Conservation (phyloP, 345 rosid genomes). For the Anacardium occidentale region DNA sequence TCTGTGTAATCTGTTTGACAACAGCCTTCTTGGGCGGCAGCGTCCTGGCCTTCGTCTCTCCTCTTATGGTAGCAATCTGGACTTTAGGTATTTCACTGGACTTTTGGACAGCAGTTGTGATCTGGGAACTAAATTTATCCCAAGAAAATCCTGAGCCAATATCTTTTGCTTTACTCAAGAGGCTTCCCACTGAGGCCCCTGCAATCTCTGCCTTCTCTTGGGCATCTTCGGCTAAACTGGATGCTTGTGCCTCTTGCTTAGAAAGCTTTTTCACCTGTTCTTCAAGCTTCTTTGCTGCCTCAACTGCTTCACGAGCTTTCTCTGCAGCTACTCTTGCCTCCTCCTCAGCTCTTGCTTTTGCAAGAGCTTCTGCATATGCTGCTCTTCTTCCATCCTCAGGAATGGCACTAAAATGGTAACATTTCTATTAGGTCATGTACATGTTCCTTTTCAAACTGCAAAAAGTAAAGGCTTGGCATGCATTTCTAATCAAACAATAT, state of each 20-base stretch:
- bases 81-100: slow-evolving; percentile 41
- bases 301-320: slow-evolving; percentile 58
- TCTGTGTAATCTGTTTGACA: slow-evolving; percentile 37
- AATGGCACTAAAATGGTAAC: slow-evolving; percentile 46
- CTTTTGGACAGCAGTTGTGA: slow-evolving; percentile 50
- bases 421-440: slow-evolving; percentile 1
- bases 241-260: slow-evolving; percentile 49
- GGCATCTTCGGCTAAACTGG: slow-evolving; percentile 59
- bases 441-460: not conserved
- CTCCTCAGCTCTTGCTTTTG: slow-evolving; percentile 66
- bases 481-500: not conserved
- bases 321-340: slow-evolving; percentile 55
- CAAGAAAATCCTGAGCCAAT: slow-evolving; percentile 63
- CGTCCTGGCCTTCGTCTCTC: slow-evolving; percentile 77
- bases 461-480: not conserved
- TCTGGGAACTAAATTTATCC: slow-evolving; percentile 67
- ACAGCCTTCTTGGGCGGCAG: slow-evolving; percentile 61
- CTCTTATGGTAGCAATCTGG: slow-evolving; percentile 83
- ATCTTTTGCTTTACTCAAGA: slow-evolving; percentile 66
- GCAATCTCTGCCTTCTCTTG: slow-evolving; percentile 59
- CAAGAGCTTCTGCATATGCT: slow-evolving; percentile 59
- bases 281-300: slow-evolving; percentile 51
- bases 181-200: slow-evolving; percentile 44
- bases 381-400: slow-evolving; percentile 89
- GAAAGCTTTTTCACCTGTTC: slow-evolving; percentile 57